Percentiles rank a stretch among this genome's conserved stretches.
Conservation (phyloP, 2,329 filamentous ascomycete genomes). For the Zymoseptoria passerinii region DNA sequence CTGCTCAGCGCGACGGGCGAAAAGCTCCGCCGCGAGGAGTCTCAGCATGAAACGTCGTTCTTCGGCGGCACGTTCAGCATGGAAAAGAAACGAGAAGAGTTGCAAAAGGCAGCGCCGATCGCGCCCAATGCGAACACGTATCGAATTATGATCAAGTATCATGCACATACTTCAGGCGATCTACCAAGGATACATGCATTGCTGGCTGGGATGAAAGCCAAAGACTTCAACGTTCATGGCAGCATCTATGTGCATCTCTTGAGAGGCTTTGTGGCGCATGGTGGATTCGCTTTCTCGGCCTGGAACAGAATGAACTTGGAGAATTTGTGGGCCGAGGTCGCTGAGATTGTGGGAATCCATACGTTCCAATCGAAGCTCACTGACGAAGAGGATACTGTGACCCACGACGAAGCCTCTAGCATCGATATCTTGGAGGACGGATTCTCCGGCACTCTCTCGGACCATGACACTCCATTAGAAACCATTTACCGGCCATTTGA, state of each 20-base stretch:
- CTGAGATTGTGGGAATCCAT: conserved; percentile 28
- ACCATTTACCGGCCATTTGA: background rate
- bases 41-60: conserved; percentile 40
- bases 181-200: conserved; percentile 62
- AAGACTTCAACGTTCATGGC: conserved; percentile 60
- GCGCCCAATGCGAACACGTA: conserved; percentile 73
- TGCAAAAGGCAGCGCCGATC: conserved; percentile 60
- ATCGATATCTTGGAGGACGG: background rate
- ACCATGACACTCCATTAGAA: background rate
- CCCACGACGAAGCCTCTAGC: background rate
- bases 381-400: background rate
- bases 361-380: background rate
- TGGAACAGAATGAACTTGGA: conserved; percentile 69
- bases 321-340: conserved; percentile 57
- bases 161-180: conserved; percentile 60
- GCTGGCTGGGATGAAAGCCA: conserved; percentile 70
- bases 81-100: conserved; percentile 32
- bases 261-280: conserved; percentile 70
- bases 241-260: conserved; percentile 74
- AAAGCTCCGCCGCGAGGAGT: conserved; percentile 40
- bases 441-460: background rate
- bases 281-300: conserved; percentile 53
- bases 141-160: conserved; percentile 68
- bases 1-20: conserved; percentile 40
- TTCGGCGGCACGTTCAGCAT: conserved; percentile 21